Percentiles rank a stretch among this genome's conserved stretches.
Conservation (phyloP, 176 grass and related monocot species). For the Cymbopogon citratus region DNA sequence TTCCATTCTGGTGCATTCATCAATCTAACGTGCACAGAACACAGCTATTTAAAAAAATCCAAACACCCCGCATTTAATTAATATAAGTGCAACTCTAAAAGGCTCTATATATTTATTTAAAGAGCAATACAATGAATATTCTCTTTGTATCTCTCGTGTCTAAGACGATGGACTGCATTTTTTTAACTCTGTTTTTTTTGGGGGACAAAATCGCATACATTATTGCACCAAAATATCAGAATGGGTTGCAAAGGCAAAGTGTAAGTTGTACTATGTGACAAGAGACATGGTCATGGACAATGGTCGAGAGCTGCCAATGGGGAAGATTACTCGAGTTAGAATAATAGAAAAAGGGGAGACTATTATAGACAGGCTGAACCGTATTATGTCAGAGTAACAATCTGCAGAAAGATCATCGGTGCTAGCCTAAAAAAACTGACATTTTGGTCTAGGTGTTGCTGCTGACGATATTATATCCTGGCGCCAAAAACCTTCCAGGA, state of each 20-base stretch:
- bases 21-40: not conserved
- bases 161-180: not conserved
- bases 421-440: not conserved
- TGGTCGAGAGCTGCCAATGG: not conserved
- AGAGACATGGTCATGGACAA: not conserved
- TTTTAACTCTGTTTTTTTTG: no score
- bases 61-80: not conserved
- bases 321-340: not conserved
- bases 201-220: no score
- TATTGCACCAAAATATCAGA: no score
- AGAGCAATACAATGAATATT: not conserved
- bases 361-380: not conserved
- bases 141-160: not conserved
- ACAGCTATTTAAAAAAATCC: slow-evolving; percentile 5
- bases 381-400: not conserved
- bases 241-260: no score
- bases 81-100: not conserved
- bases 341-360: not conserved
- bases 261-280: not conserved
- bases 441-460: not conserved
- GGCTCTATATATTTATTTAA: no score
- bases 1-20: not conserved
- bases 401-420: not conserved
- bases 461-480: slow-evolving; percentile 34
- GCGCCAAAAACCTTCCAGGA: not conserved